These are phyloP conservation scores for Pyrus pyrifolia DNA, from an alignment of 306 rosid species.

Conservation along the genomic window DNA sequence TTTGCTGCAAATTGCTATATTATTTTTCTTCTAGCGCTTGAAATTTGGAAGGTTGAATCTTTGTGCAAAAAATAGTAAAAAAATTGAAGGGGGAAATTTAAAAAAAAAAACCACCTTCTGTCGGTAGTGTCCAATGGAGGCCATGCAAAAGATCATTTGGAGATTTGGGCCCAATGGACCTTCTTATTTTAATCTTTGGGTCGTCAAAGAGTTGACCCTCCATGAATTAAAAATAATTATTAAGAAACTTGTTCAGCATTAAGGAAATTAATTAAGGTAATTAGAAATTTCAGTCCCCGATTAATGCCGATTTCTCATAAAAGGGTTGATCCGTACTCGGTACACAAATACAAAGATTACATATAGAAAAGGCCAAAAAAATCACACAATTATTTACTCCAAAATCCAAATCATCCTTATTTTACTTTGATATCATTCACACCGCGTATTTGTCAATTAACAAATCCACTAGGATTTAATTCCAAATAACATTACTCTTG, in stretches of 20 bases:
- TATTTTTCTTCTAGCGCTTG: too few species aligned
- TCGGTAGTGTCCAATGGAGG: neutral
- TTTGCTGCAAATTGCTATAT: too few species aligned
- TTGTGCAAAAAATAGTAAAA: neutral
- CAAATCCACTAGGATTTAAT: neutral
- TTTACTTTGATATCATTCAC: neutral
- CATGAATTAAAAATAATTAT: neutral
- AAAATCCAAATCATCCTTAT: neutral
- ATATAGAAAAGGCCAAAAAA: neutral
- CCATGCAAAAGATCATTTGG: neutral
- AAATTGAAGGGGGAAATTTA: neutral
- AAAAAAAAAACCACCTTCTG: neutral
- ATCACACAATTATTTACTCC: neutral
- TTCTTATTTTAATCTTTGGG: neutral
- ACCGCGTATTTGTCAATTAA: neutral
- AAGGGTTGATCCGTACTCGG: neutral
- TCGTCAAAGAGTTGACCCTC: neutral
- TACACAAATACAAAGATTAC: neutral
- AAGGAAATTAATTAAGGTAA: neutral
- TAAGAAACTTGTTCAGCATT: neutral
- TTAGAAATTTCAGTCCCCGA: neutral
- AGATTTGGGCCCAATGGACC: neutral
- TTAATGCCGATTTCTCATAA: neutral
- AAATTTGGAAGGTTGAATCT: neutral
- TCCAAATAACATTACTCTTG: too few species aligned